Evolutionary conservation across 805 yeast genomes (phyloP), one percentile per base, ranked within the genome.

Genomic region (Blastobotrys chiropterorum): DNA sequence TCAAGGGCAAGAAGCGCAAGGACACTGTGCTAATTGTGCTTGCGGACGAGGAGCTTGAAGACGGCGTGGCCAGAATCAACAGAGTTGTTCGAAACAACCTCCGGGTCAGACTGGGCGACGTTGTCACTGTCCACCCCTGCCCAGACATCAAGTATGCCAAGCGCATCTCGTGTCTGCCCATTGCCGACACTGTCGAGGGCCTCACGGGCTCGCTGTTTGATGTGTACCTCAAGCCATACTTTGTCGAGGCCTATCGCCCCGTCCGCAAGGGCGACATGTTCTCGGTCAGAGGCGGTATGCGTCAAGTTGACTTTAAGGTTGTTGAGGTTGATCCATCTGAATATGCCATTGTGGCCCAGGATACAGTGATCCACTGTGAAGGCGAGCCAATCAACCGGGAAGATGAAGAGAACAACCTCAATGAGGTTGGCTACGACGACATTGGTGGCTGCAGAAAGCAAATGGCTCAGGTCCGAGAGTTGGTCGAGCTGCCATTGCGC

Each of bases 371-470:
- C 66, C 99, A 94, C 74, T 90, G 96, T 67, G 99, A 94, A 71
- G 99, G 99, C 67, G 99, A 94, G 64, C 97, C 99, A 66, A 92
- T 94, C 72, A 88, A 87, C 74, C 84, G 98, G 70, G 98, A 90
- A 73, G 98, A 90, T 66, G 98, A 92, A 72, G 99, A 94, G 74
- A 90, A 89, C 71, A 92, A 86, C 71, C 79, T 94, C 71, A 90
- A 86, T 64, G 99, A 94, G 59, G 98, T 94, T 55, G 99, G 99
- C 62, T 94, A 94, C 70, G 99, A 94, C 70, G 99, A 94, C 64
- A 92, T 94, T 69, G 99, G 99, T 71, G 99, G 99, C 49, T 90
- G 97, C 74, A 86, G 96, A 74, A 94, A 92, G 74, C 99, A 94
- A 75, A 90, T 94, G 96, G 99, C 99, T 44, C 99, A 94, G 75